Evolutionary conservation across 2,329 filamentous ascomycete species (phyloP).

Genomic region (Fusarium scirpi): DNA sequence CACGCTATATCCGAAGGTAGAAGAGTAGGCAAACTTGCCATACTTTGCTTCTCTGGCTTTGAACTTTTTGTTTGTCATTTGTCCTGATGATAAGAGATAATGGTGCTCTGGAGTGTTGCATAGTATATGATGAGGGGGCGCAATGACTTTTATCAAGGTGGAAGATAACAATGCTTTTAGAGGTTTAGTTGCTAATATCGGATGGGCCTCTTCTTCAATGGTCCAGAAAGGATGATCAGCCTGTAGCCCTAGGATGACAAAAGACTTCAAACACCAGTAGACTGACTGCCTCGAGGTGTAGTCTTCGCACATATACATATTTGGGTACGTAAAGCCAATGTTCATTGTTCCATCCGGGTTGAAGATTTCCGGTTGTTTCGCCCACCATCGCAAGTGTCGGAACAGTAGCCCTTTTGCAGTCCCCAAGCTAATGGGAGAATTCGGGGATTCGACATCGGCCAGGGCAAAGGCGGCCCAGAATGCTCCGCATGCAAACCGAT

Average conservation of each 20-base stretch:
- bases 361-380: slow-evolving; percentile 57
- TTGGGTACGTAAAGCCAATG: slow-evolving; percentile 57
- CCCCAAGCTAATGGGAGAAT: slow-evolving; percentile 59
- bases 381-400: slow-evolving; percentile 64
- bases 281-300: slow-evolving; percentile 68
- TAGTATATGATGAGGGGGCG: slow-evolving; percentile 57
- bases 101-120: slow-evolving; percentile 56
- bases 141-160: slow-evolving; percentile 2
- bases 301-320: slow-evolving; percentile 61
- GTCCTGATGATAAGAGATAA: slow-evolving; percentile 56
- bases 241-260: slow-evolving; percentile 56
- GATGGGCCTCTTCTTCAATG: slow-evolving; percentile 51
- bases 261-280: slow-evolving; percentile 66
- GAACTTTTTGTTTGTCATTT: slow-evolving; percentile 53
- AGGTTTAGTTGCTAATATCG: neutral
- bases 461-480: slow-evolving; percentile 61
- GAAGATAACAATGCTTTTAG: neutral
- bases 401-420: slow-evolving; percentile 61
- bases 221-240: slow-evolving; percentile 59
- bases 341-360: slow-evolving; percentile 62
- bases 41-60: slow-evolving; percentile 60
- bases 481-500: slow-evolving; percentile 63
- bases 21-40: slow-evolving; percentile 62
- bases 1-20: slow-evolving; percentile 59
- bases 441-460: slow-evolving; percentile 53